Base-by-base conservation (phyloP, 805 yeast genomes). In the Candida ascalaphidarum region DNA sequence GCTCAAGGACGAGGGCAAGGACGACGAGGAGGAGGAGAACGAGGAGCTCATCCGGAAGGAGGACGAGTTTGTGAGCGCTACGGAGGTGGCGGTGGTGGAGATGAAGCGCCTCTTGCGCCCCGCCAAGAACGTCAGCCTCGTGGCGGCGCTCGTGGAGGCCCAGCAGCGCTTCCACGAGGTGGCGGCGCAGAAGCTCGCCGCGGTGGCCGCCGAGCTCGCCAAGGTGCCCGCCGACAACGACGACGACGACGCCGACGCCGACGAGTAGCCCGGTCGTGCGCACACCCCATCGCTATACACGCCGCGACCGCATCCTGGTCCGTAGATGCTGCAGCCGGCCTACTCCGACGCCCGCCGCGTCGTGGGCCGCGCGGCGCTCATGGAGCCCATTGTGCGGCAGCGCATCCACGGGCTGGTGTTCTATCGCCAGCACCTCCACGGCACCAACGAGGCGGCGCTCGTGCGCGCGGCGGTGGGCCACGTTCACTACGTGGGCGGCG, bases 61-160 rank as follows among this genome's bases (percentile, higher is more conserved):
- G 52, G 94, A 82, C 48, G 89, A 80, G 36, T 70, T 82, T 39
- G 92, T 82, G 20, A 71, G 77, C 40, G 83, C 85, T 15, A 81
- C 86, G 4, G 79, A 81, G 32, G 59, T 68, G 16, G 92, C 94
- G 1, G 92, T 81, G n/a, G 71, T 74, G 41, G 74, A 76, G 30
- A 81, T 82, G 92, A 75, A 79, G 51, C 72, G 68, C 39, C 61
- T 82, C 31, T 72, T 82, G 39, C 73, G 69, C 36, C 84, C 88
- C 14, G 63, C 74, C 8, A 81, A 78, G 50, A 61, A 75, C 30
- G 64, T 81, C 26, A 66, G 70, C 33, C 57, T 82, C 41, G 60
- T 82, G 39, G 77, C 77, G 44, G 58, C 78, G n/a, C 74, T 80
- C 43, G 72, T 74, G 40, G 65, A 70, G 40, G 79, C 82, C 34